Percentiles rank a stretch among this genome's conserved stretches.
Conservation (phyloP, 306 rosid species). For the Begonia loranthoides region DNA sequence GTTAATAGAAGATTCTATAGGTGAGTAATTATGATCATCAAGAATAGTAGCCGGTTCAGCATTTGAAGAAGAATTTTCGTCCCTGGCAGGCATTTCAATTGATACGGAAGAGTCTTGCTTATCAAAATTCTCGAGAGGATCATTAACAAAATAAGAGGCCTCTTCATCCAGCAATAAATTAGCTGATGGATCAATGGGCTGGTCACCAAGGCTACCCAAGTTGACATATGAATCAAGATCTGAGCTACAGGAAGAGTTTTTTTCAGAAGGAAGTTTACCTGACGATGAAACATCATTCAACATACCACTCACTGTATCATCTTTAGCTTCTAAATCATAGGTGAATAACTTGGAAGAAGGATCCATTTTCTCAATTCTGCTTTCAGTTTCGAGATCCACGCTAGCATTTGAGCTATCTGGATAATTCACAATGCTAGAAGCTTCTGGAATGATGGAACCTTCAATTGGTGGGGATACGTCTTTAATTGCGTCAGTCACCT, state of each 20-base stretch:
- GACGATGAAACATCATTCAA: constrained; percentile 21
- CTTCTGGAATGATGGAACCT: constrained; percentile 5
- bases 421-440: constrained; percentile 12
- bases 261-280: constrained; percentile 10
- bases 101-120: constrained; percentile 10
- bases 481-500: constrained; percentile 16
- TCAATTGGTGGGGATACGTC: constrained; percentile 12
- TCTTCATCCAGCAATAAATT: constrained; percentile 21
- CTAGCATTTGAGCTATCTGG: constrained; percentile 18
- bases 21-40: constrained; percentile 18
- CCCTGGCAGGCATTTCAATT: constrained; percentile 10
- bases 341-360: not conserved
- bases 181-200: constrained; percentile 9
- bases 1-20: constrained; percentile 13
- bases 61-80: not conserved
- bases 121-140: too few species aligned
- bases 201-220: not conserved
- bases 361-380: constrained; percentile 14
- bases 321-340: constrained; percentile 16
- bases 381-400: constrained; percentile 9
- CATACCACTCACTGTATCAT: constrained; percentile 7
- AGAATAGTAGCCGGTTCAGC: constrained; percentile 13
- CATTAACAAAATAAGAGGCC: too few species aligned
- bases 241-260: constrained; percentile 18
- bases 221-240: constrained; percentile 13